phyloP scores from a whole-genome alignment of 108 stramenopile genomes.

The Epithemia pelagica region DNA sequence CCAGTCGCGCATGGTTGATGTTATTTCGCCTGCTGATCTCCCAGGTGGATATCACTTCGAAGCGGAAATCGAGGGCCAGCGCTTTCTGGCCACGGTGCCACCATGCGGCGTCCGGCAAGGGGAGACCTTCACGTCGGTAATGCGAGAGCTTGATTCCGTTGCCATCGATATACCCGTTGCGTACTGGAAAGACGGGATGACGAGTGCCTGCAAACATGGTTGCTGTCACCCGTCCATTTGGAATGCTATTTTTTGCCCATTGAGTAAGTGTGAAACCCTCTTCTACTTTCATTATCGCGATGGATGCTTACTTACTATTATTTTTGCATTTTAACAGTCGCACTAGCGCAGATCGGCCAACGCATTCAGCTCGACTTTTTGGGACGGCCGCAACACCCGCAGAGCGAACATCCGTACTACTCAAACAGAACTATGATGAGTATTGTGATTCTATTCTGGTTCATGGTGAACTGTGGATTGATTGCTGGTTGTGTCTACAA shows the following conservation, averaged over 20 bases:
- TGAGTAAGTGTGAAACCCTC: conserved; percentile 40
- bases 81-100: conserved; percentile 64
- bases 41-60: conserved; percentile 79
- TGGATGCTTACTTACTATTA: too few relatives aligned
- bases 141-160: conserved; percentile 48
- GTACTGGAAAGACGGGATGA: conserved; percentile 57
- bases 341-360: conserved; percentile 69
- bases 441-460: conserved; percentile 53
- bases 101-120: conserved; percentile 67
- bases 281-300: too few relatives aligned
- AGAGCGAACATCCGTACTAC: conserved; percentile 21
- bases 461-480: conserved; percentile 45
- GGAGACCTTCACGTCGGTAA: conserved; percentile 60
- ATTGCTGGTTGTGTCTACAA: conserved; percentile 37
- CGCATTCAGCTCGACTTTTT: conserved; percentile 59
- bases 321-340: conserved; percentile 34
- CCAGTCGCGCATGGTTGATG: conserved; percentile 39
- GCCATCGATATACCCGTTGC: conserved; percentile 38
- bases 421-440: conserved; percentile 49
- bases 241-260: conserved; percentile 56
- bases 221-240: conserved; percentile 52
- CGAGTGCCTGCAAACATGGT: conserved; percentile 40
- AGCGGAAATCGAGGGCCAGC: conserved; percentile 55
- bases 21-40: conserved; percentile 70
- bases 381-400: conserved; percentile 33